These are phyloP conservation scores for Penicillium arizonense DNA, from an alignment of 495 filamentous ascomycete genomes.

Conservation along the genomic window DNA sequence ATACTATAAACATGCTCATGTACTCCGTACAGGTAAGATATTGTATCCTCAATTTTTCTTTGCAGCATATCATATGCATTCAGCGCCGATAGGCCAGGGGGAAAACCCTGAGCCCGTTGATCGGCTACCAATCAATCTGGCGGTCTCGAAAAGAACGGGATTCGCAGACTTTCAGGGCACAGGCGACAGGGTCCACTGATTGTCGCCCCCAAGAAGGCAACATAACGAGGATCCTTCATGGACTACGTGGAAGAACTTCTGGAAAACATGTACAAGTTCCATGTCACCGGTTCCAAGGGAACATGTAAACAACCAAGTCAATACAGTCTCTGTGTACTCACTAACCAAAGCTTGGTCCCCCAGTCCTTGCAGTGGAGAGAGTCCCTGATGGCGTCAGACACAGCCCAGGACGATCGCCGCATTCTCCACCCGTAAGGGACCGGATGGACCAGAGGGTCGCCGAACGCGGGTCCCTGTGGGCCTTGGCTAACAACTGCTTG, in stretches of 20 bases:
- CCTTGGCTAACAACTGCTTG: slow-evolving; percentile 39
- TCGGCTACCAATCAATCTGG: slow-evolving; percentile 8
- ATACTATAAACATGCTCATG: too few species aligned
- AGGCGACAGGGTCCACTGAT: slow-evolving; percentile 32
- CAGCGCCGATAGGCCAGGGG: background rate
- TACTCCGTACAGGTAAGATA: background rate
- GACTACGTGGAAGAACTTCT: background rate
- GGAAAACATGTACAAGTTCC: background rate
- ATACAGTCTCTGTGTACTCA: background rate
- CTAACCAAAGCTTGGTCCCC: background rate
- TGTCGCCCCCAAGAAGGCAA: slow-evolving; percentile 21
- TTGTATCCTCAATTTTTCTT: background rate
- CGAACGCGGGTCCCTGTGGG: slow-evolving; percentile 37
- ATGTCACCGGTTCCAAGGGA: background rate
- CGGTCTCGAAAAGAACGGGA: slow-evolving; percentile 10
- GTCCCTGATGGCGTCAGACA: slow-evolving; percentile 33
- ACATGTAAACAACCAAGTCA: background rate
- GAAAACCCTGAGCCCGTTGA: slow-evolving; percentile 6
- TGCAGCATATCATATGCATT: slow-evolving; percentile 1
- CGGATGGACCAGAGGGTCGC: slow-evolving; percentile 37
- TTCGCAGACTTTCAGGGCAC: slow-evolving; percentile 5
- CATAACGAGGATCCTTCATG: slow-evolving; percentile 20
- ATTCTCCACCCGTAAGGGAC: slow-evolving; percentile 47
- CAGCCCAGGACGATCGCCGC: slow-evolving; percentile 40
- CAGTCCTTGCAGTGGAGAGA: slow-evolving; percentile 11